These are phyloP conservation scores for Penicillium tannophilum DNA, from an alignment of 495 filamentous ascomycete species.

Conservation along the genomic window DNA sequence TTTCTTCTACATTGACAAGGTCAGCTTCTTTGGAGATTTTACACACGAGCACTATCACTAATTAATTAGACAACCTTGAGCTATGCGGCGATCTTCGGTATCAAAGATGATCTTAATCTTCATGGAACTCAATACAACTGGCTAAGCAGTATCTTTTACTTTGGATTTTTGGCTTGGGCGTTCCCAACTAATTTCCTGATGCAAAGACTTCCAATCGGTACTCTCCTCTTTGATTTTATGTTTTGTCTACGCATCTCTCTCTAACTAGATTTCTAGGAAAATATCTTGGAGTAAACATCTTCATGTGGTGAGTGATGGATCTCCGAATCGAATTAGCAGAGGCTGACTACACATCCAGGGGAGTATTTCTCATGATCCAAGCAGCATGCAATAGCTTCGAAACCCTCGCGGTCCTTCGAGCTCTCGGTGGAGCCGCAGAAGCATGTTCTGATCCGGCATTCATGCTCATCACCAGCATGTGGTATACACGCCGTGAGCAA, in stretches of 20 bases:
- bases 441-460: conserved; percentile 46
- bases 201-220: conserved; percentile 50
- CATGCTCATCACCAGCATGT: conserved; percentile 37
- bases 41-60: not conserved
- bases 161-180: conserved; percentile 53
- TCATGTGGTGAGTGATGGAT: conserved; percentile 50
- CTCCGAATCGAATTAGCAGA: not conserved
- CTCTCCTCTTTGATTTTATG: conserved; percentile 42
- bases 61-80: conserved; percentile 48
- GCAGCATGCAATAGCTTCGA: conserved; percentile 36
- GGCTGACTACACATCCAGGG: conserved; percentile 30
- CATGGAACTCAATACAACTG: conserved; percentile 54
- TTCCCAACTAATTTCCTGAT: conserved; percentile 52
- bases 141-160: conserved; percentile 57
- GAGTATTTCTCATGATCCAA: conserved; percentile 42
- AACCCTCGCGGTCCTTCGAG: conserved; percentile 42
- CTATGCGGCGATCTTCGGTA: conserved; percentile 59
- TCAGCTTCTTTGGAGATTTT: conserved; percentile 6
- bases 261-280: conserved; percentile 37
- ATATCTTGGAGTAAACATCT: conserved; percentile 61
- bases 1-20: conserved; percentile 61
- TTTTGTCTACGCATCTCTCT: not conserved
- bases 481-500: conserved; percentile 54
- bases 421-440: conserved; percentile 41
- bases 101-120: conserved; percentile 47